phyloP scores from a whole-genome alignment of 2,329 filamentous ascomycete species.

The Fusarium sulawesiense region DNA sequence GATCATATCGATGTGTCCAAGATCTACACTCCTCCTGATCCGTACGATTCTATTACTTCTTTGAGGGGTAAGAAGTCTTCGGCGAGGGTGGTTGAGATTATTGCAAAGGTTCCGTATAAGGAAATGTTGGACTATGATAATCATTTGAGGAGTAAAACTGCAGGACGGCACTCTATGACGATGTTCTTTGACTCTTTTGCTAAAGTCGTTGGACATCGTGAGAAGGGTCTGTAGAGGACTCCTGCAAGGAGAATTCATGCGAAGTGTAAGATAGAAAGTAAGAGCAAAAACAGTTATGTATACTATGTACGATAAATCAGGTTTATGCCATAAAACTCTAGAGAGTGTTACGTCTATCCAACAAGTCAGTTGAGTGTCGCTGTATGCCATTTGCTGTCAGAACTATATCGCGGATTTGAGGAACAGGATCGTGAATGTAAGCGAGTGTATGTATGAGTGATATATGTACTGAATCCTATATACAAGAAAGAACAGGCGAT shows the following conservation, averaged over 20 bases:
- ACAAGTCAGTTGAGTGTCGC: not conserved
- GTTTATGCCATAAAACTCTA: not conserved
- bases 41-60: slow-evolving; percentile 74
- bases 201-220: slow-evolving; percentile 64
- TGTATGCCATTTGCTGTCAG: not conserved
- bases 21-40: slow-evolving; percentile 90
- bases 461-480: slow-evolving; percentile 1
- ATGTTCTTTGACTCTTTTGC: slow-evolving; percentile 70
- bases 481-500: not conserved
- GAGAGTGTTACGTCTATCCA: not conserved
- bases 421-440: not conserved
- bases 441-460: not conserved
- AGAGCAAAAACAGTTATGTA: not conserved
- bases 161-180: slow-evolving; percentile 74
- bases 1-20: slow-evolving; percentile 73
- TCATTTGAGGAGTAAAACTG: slow-evolving; percentile 87
- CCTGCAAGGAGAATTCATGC: too few relatives aligned
- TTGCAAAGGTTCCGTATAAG: slow-evolving; percentile 89
- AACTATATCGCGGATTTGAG: not conserved
- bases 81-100: slow-evolving; percentile 71
- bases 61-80: slow-evolving; percentile 62
- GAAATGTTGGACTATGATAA: slow-evolving; percentile 97
- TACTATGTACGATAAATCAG: not conserved
- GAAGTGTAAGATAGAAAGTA: slow-evolving; percentile 8
- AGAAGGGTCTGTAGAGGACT: slow-evolving; percentile 57